Evolutionary conservation across 2,329 filamentous ascomycete species (phyloP), one percentile per base, ranked within the genome.

Genomic region (Aureobasidium sp.): DNA sequence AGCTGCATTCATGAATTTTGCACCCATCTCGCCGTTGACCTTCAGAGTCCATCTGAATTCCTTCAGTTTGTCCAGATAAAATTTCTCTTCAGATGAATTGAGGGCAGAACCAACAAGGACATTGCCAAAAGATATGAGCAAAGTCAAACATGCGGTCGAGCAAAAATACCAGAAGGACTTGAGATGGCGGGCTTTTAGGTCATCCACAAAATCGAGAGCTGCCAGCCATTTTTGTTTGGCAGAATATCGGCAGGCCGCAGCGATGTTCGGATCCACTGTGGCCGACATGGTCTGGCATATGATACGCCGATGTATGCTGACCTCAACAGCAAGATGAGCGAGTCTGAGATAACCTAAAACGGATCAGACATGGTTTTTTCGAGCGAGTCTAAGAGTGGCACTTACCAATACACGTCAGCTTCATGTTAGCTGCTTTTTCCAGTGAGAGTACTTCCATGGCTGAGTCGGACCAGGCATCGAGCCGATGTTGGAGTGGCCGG

Each of bases 121-220:
- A 25, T 69, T 67, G 27, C 70, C 69, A 49, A 72, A 72, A 1
- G 69, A 67, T 8, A 70, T 68, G 7, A 73, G 64, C n/a, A 74
- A 62, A 1, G 68, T 66, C 47, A 72, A 68, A 55, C 68, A 70
- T 59, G 71, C 69, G 22, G 68, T 68, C 3, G 71, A 72, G 5
- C 70, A 66, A 14, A 69, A 74, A 55, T 71, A 74, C 73, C 73
- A 75, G 61, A 75, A 75, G 0, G 71, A 71, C 30, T 71, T 68
- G 6, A 75, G 64, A 41, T 75, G 73, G 27, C 71, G 69, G 4
- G 71, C 68, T 32, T 71, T 70, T 5, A 75, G 62, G 16, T 66
- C 61, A 29, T 71, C 68, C n/a, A 74, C 65, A 53, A 75, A 74
- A 16, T 68, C 67, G 57, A 73, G 70, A n/a, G 71, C 70, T 14